Evolutionary conservation across 2,329 filamentous ascomycete species (phyloP).

Genomic region (Capronia epimyces): DNA sequence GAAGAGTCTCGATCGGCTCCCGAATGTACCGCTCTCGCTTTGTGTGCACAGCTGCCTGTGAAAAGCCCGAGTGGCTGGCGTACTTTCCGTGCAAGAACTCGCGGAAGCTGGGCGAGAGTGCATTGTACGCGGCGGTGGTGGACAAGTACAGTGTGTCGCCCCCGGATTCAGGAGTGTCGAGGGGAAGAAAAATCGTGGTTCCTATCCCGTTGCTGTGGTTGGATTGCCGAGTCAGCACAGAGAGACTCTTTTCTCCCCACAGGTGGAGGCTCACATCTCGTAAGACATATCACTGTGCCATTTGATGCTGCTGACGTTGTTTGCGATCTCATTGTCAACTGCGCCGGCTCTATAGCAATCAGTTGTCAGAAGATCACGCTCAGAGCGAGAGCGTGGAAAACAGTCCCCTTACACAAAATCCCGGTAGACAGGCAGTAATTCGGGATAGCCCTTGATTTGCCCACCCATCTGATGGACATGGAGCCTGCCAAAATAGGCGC

Average conservation of each 20-base stretch:
- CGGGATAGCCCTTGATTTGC: conserved; percentile 26
- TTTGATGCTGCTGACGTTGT: conserved; percentile 32
- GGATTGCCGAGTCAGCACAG: background rate
- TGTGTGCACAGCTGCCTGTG: background rate
- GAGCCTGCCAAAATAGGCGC: conserved; percentile 26
- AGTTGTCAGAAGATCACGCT: too few relatives aligned
- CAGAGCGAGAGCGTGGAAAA: too few relatives aligned
- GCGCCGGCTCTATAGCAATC: background rate
- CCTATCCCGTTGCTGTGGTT: background rate
- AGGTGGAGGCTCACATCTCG: conserved; percentile 21
- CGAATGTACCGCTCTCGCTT: background rate
- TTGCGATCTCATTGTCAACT: background rate
- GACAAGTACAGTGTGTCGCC: conserved; percentile 2
- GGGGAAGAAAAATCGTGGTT: background rate
- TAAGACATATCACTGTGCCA: conserved; percentile 31
- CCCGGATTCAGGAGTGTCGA: background rate
- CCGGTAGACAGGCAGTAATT: background rate
- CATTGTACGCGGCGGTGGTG: conserved; percentile 20
- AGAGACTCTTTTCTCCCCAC: background rate
- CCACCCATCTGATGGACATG: conserved; percentile 30
- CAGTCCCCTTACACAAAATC: background rate
- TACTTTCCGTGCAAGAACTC: background rate
- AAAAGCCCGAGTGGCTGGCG: background rate
- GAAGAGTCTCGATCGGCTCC: conserved; percentile 23
- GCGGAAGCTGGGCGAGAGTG: conserved; percentile 24